Conservation (phyloP, 306 rosid genomes). For the Carpinus fangiana region DNA sequence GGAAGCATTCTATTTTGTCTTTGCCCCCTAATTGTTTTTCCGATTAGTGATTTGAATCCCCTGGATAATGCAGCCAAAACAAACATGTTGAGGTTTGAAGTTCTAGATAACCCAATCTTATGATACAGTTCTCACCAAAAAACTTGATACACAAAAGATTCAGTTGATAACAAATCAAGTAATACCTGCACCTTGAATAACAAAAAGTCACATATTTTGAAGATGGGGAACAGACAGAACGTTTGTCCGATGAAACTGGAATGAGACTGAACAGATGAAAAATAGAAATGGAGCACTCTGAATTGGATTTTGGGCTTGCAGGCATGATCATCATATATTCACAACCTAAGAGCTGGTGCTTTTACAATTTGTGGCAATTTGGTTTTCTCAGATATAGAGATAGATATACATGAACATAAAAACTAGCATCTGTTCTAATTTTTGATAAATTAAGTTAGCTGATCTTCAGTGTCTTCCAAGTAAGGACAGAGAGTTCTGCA, state of each 20-base stretch:
- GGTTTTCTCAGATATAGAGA: not conserved
- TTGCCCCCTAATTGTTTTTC: too few species aligned
- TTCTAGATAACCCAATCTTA: too few species aligned
- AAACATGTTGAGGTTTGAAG: not conserved
- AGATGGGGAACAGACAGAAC: not conserved
- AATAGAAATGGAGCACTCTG: not conserved
- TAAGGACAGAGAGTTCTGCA: not conserved
- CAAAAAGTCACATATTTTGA: too few species aligned
- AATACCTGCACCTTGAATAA: too few species aligned
- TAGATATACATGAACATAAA: not conserved
- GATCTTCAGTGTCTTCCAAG: not conserved
- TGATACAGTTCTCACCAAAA: too few species aligned
- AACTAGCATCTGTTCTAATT: not conserved
- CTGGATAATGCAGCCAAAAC: too few species aligned
- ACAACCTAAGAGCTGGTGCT: not conserved
- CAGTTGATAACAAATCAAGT: too few species aligned
- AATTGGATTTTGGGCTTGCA: not conserved
- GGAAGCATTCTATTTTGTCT: too few species aligned
- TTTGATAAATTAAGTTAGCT: too few species aligned
- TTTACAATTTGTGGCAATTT: not conserved
- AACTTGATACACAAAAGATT: too few species aligned
- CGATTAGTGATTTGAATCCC: too few species aligned
- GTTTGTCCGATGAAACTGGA: not conserved
- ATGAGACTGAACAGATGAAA: not conserved
- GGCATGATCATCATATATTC: not conserved